Conservation (phyloP, 2,329 filamentous ascomycete species). For the Phaeosphaeriaceae sp. region DNA sequence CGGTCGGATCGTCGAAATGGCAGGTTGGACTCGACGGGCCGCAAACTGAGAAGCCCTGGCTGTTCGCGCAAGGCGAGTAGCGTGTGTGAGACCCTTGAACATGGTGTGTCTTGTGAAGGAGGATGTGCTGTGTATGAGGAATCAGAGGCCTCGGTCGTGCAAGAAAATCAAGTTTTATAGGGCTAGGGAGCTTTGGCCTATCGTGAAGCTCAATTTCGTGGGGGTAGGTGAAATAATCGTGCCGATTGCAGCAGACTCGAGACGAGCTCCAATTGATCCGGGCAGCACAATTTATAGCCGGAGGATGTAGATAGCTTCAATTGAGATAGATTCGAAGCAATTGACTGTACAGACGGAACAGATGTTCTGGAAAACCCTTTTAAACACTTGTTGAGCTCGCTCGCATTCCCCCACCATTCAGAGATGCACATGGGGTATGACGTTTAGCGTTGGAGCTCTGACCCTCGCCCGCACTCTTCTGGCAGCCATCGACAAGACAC, state of each 20-base stretch:
- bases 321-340: background rate
- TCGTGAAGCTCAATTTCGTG: background rate
- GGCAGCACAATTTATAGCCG: background rate
- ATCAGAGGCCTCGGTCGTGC: background rate
- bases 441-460: background rate
- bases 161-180: background rate
- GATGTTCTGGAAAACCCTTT: background rate
- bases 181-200: background rate
- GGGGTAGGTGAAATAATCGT: background rate
- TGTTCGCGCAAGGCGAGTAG: slow-evolving; percentile 26
- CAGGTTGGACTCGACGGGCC: slow-evolving; percentile 26
- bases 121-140: background rate
- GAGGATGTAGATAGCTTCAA: background rate
- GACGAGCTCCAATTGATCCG: background rate
- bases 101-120: background rate
- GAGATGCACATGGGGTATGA: background rate
- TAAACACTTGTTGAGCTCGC: background rate
- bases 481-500: background rate
- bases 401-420: background rate
- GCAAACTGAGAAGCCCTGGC: slow-evolving; percentile 35
- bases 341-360: background rate
- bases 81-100: background rate
- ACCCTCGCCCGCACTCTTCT: background rate
- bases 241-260: background rate
- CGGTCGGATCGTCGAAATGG: slow-evolving; percentile 27